phyloP scores from a whole-genome alignment of 2,329 filamentous ascomycete species.

The Cercospora sp. region DNA sequence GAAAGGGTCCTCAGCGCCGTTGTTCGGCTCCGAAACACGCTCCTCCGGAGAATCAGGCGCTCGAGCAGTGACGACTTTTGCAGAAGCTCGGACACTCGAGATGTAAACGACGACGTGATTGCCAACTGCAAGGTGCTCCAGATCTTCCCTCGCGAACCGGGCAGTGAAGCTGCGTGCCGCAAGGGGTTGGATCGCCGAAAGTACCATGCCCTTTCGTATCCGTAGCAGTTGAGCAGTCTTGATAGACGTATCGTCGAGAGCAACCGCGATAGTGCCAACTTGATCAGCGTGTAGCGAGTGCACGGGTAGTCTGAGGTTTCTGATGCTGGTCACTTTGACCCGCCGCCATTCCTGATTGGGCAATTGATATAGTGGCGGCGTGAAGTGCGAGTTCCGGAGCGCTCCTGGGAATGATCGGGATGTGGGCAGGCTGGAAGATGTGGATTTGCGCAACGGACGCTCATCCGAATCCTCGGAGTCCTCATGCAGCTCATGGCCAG shows the following conservation, averaged over 20 bases:
- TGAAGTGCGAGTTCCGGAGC: conserved; percentile 37
- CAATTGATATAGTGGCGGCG: conserved; percentile 28
- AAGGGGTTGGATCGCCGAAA: conserved; percentile 63
- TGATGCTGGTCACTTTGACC: conserved; percentile 79
- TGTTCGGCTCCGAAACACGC: background rate
- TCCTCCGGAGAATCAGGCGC: conserved; percentile 33
- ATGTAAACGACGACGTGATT: conserved; percentile 79
- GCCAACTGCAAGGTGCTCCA: conserved; percentile 64
- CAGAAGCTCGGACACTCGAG: conserved; percentile 80
- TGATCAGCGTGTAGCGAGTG: conserved; percentile 74
- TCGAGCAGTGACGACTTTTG: conserved; percentile 62
- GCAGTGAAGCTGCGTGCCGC: conserved; percentile 57
- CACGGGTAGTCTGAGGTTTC: conserved; percentile 83
- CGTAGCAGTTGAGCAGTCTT: conserved; percentile 39
- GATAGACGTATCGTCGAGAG: conserved; percentile 48
- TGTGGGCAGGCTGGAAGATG: conserved; percentile 38
- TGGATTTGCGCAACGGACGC: conserved; percentile 30
- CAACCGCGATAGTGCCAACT: conserved; percentile 83
- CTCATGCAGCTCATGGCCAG: conserved; percentile 33
- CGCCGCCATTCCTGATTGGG: conserved; percentile 69
- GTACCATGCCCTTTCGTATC: conserved; percentile 77
- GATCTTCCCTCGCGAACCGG: conserved; percentile 65
- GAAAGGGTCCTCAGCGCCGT: conserved; percentile 26
- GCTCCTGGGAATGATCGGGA: conserved; percentile 54
- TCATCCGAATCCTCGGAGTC: conserved; percentile 42